Base-by-base conservation (phyloP, 1,139 yeast genomes). In the Zygoascus sp. region DNA sequence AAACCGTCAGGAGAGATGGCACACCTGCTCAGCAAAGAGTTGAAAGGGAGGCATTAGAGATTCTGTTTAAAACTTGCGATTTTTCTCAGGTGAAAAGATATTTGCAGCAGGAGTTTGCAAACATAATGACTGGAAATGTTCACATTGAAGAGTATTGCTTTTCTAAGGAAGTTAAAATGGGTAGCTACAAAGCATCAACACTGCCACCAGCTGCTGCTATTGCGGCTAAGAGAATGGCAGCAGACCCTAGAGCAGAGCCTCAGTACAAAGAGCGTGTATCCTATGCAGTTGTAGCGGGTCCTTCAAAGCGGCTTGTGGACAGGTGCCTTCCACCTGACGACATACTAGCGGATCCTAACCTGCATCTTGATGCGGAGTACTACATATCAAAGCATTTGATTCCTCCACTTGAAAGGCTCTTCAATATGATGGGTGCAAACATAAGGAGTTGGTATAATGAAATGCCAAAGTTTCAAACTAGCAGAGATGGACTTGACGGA, bases 181-280 rank as follows among this genome's bases (percentile, higher is more conserved):
- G 98, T 0, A 74, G 82, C 0, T 92, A 92, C 62, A 85, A 84
- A 57, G 81, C 77, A 54, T 9, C 43, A 8, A 74, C 80, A 44
- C 74, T 87, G 2, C 98, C 98, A 0, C 94, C 97, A 0, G 98
- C 97, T 0, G 98, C 98, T 0, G 72, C 81, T 13, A 75, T 92
- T 1, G 84, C 95, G 7, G 75, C 77, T 52, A 75, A 76, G 53
- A 75, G 74, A 51, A 77, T 80, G 63, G 75, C 74, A 32, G 64
- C 72, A 5, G 98, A 92, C 62, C 77, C 76, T 6, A 67, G 95
- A 39, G 75, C 81, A 1, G 92, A 81, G 58, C 96, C 97, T 0
- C 97, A 90, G 61, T 90, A 86, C 56, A 75, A 77, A 45, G 97
- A 92, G 63, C 69, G 98, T 46, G 88, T 92, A 0, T 94, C 95